Evolutionary conservation across 139 green algal genomes (phyloP).

Genomic region (Axilococcus clingmanii): DNA sequence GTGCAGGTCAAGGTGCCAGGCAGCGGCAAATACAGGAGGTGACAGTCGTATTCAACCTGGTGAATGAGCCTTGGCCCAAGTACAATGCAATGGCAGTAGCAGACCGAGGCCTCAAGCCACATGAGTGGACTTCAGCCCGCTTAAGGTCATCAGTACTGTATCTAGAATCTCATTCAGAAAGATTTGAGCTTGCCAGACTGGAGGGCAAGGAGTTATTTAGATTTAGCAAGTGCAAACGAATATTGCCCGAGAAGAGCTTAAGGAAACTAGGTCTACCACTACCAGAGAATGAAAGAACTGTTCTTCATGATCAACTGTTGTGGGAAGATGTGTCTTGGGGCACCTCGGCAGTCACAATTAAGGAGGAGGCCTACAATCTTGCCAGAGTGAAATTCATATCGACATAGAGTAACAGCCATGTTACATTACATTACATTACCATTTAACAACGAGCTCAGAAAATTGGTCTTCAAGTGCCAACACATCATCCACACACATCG

Average conservation of each 20-base stretch:
- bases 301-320: slow-evolving; percentile 40
- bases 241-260: slow-evolving; percentile 40
- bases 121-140: slow-evolving; percentile 77
- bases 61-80: slow-evolving; percentile 93
- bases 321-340: slow-evolving; percentile 77
- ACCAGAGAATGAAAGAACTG: slow-evolving; percentile 34
- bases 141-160: slow-evolving; percentile 73
- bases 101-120: slow-evolving; percentile 79
- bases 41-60: slow-evolving; percentile 91
- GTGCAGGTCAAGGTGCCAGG: slow-evolving; percentile 8
- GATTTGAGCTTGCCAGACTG: neutral
- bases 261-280: slow-evolving; percentile 49
- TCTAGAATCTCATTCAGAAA: slow-evolving; percentile 55
- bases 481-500: too few species aligned
- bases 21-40: slow-evolving; percentile 56
- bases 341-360: slow-evolving; percentile 34
- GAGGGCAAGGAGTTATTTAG: slow-evolving; percentile 38
- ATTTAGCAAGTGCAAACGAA: slow-evolving; percentile 38
- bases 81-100: slow-evolving; percentile 78
- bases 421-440: too few species aligned
- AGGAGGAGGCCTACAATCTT: slow-evolving; percentile 40
- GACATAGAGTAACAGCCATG: too few species aligned
- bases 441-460: too few species aligned
- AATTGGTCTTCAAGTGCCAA: too few species aligned
- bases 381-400: slow-evolving; percentile 62